Evolutionary conservation across 371 early-diverging fungal genomes (phyloP).

Genomic region (Rhizopus microsporus): DNA sequence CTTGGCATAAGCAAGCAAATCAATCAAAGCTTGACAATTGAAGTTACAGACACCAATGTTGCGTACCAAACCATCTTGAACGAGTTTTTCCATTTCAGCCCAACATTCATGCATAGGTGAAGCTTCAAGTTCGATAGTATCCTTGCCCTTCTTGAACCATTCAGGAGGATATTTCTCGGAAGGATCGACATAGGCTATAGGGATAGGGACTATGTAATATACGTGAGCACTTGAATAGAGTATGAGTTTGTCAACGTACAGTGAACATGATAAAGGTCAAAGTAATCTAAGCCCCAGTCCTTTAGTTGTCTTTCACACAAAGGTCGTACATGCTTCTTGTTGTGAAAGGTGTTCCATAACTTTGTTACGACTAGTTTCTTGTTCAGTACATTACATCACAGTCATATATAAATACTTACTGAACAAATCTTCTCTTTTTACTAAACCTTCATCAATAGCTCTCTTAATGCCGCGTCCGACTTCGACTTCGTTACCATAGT

Average conservation of each 20-base stretch:
- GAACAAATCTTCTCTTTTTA: conserved; percentile 58
- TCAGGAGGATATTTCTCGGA: conserved; percentile 38
- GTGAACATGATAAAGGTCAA: conserved; percentile 71
- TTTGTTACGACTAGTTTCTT: conserved; percentile 66
- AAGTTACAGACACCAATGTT: conserved; percentile 70
- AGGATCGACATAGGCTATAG: conserved; percentile 35
- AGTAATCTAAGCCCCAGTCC: conserved; percentile 62
- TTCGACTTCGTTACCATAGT: conserved; percentile 67
- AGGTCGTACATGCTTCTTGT: conserved; percentile 45
- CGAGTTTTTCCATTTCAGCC: conserved; percentile 46
- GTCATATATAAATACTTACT: conserved; percentile 14
- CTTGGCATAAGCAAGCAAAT: conserved; percentile 42
- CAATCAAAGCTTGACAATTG: conserved; percentile 42
- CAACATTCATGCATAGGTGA: conserved; percentile 49
- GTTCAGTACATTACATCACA: conserved; percentile 19
- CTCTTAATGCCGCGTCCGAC: conserved; percentile 59
- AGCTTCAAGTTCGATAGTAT: conserved; percentile 28
- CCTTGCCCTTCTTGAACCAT: conserved; percentile 33
- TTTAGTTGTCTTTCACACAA: conserved; percentile 52
- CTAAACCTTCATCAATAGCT: conserved; percentile 50
- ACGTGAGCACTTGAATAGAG: conserved; percentile 28
- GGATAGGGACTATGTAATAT: conserved; percentile 53
- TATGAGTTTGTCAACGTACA: conserved; percentile 24
- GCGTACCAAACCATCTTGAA: conserved; percentile 33
- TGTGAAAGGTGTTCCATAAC: conserved; percentile 64